phyloP scores from a whole-genome alignment of 2,329 filamentous ascomycete species.

The Cladosporium sp. region DNA sequence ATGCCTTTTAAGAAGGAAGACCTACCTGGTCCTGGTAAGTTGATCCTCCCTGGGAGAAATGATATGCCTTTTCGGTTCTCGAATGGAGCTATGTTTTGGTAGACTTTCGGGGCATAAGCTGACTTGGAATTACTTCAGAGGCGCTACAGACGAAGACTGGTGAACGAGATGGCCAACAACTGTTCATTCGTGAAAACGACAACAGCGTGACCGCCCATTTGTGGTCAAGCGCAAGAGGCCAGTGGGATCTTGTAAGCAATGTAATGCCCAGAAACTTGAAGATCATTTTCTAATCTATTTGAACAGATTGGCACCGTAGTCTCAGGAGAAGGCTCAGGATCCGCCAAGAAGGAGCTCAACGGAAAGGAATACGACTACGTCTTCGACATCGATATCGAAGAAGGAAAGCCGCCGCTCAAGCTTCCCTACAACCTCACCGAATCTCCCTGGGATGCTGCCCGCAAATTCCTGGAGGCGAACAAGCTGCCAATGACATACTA shows the following conservation, averaged over 20 bases:
- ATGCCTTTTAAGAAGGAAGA: constrained; percentile 82
- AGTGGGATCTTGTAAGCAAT: constrained; percentile 35
- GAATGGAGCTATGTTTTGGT: background rate
- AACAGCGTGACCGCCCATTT: constrained; percentile 83
- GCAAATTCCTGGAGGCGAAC: constrained; percentile 87
- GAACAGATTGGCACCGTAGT: constrained; percentile 82
- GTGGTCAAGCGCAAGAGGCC: constrained; percentile 64
- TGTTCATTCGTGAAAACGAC: constrained; percentile 83
- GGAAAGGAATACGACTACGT: constrained; percentile 95
- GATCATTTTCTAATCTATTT: background rate
- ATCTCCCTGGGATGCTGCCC: constrained; percentile 88
- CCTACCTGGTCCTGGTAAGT: constrained; percentile 67
- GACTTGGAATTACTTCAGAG: constrained; percentile 48
- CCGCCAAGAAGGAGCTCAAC: constrained; percentile 68
- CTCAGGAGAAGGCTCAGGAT: constrained; percentile 77
- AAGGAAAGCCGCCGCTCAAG: constrained; percentile 88
- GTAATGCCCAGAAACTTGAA: background rate
- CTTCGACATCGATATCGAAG: constrained; percentile 94
- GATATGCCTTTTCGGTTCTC: background rate
- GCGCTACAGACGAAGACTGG: constrained; percentile 80
- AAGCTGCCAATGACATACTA: constrained; percentile 84
- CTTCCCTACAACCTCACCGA: constrained; percentile 91
- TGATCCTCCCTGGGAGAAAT: background rate
- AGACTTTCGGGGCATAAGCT: background rate
- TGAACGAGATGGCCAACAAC: constrained; percentile 94